These are phyloP conservation scores for Amaranthus tricolor DNA, from an alignment of 179 eudicot genomes.

Conservation along the genomic window DNA sequence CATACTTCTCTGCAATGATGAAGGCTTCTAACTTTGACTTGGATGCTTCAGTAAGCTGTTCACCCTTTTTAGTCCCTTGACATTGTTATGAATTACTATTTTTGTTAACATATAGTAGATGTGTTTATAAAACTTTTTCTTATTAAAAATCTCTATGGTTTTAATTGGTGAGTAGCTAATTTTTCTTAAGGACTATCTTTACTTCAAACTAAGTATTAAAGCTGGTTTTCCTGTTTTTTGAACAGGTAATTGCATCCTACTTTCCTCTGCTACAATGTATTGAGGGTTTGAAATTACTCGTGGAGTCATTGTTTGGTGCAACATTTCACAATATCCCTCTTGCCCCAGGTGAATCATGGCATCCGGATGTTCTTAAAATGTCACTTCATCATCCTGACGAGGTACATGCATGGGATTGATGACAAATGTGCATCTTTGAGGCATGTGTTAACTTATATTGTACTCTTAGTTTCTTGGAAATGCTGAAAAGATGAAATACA, in stretches of 20 bases:
- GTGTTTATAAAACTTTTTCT: not conserved
- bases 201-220: not conserved
- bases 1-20: conserved; percentile 74
- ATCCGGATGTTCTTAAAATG: conserved; percentile 91
- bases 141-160: not conserved
- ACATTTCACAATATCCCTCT: conserved; percentile 60
- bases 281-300: conserved; percentile 82
- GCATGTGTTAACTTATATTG: not conserved
- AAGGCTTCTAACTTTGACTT: conserved; percentile 62
- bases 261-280: conserved; percentile 81
- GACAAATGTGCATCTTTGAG: not conserved
- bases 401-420: conserved; percentile 45
- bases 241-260: conserved; percentile 81
- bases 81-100: conserved; percentile 12
- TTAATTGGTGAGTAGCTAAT: not conserved
- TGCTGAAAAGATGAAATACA: not conserved
- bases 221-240: conserved; percentile 11
- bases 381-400: conserved; percentile 89
- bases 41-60: conserved; percentile 61
- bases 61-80: not conserved
- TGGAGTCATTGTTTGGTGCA: conserved; percentile 80
- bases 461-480: not conserved
- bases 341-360: conserved; percentile 98
- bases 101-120: not conserved
- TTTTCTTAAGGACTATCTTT: not conserved